Evolutionary conservation across 495 filamentous ascomycete genomes (phyloP).

Genomic region (Xylaria palmicola): DNA sequence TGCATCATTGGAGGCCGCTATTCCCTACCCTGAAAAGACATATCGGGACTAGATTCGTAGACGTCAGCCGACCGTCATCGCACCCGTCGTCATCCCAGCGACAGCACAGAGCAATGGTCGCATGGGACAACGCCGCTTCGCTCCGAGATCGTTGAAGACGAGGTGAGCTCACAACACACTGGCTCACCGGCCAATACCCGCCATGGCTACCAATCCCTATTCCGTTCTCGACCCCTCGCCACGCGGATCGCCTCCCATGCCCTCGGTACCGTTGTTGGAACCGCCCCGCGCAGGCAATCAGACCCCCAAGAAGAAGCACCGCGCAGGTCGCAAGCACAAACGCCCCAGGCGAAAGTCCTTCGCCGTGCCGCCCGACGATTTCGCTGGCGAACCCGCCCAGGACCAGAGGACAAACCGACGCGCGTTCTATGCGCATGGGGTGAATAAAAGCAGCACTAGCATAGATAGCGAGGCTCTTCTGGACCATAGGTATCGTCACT

Average conservation of each 20-base stretch:
- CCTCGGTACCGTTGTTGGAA: conserved; percentile 19
- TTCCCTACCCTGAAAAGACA: no score
- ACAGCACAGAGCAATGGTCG: no score
- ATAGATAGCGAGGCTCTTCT: conserved; percentile 77
- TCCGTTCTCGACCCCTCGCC: conserved; percentile 24
- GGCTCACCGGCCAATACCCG: background rate
- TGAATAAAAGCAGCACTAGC: conserved; percentile 73
- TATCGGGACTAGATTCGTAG: no score
- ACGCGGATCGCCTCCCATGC: conserved; percentile 3
- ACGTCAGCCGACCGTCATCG: no score
- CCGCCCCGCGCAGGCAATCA: conserved; percentile 19
- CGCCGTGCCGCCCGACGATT: conserved; percentile 49
- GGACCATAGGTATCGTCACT: conserved; percentile 66
- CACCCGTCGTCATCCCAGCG: no score
- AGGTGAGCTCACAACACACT: background rate
- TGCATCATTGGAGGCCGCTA: no score
- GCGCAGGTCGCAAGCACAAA: conserved; percentile 57
- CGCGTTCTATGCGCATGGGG: conserved; percentile 58
- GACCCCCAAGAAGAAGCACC: conserved; percentile 40
- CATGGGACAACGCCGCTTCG: no score
- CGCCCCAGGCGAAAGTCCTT: conserved; percentile 64
- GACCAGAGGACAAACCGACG: conserved; percentile 32
- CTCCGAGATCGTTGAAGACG: no score
- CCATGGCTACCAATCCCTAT: conserved; percentile 32
- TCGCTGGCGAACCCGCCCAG: conserved; percentile 34